Evolutionary conservation across 495 filamentous ascomycete species (phyloP), one percentile per base, ranked within the genome.

Genomic region (Neurospora hispaniola): DNA sequence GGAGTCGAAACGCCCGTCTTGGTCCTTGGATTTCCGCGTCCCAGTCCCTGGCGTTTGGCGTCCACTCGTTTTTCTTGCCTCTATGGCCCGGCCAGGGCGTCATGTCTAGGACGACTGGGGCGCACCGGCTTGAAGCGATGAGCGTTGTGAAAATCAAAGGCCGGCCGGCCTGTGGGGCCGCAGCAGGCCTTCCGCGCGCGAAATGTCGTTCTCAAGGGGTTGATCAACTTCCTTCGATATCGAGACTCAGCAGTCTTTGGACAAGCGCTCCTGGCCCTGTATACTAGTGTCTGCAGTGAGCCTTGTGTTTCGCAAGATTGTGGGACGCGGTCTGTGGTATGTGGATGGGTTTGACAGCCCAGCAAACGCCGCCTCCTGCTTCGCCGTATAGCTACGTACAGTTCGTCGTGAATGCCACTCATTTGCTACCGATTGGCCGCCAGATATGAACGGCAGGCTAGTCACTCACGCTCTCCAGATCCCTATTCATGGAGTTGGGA

Each of bases 401-500:
- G 48, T 59, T 59, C 20, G 23, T 59, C 23, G 48, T 59, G 27
- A 66, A 66, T 66, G 23, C 14, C 54, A 31, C 27, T 31, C 27
- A 66, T 35, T 27, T 66, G 54, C 54, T 66, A 66, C 54, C 54
- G 54, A 66, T 66, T 2, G 54, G 27, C 16, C 27, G 11, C 12
- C 54, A 54, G 46, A 35, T 66, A 5, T 35, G 35, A 66, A 66
- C 11, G 20, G 23, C 11, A 59, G 48, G 48, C 20, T 54, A 54
- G 46, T 54, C 20, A 27, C 46, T 54, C 1, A 62, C 54, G 54
- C 54, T 18, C 54, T 66, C 27, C 54, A 35, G 23, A 66, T 66
- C 54, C 54, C 54, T 35, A 38, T 7, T 27, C 54, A 66, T 79
- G 48, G 80, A 73, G 71, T 81, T 77, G 59, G 79, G 54, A 40